Percentiles rank a stretch among this genome's conserved stretches.
These are phyloP conservation scores for Chalaropsis thielavioides DNA, from an alignment of 2,329 filamentous ascomycete species.

Conservation along the genomic window DNA sequence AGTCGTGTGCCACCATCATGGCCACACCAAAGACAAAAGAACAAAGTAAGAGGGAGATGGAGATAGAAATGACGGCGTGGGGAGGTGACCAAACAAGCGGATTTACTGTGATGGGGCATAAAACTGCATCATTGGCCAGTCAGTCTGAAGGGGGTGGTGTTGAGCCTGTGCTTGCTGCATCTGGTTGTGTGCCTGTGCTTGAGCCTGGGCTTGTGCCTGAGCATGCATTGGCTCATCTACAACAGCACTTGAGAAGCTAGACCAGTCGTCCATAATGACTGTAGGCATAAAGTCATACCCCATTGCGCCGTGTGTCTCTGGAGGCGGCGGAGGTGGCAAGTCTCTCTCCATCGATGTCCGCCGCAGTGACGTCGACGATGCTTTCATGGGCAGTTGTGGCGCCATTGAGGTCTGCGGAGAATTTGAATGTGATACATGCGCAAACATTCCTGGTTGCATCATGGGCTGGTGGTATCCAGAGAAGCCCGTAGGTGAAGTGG, in stretches of 20 bases:
- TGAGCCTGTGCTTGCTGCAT: conserved; percentile 12
- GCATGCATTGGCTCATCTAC: conserved; percentile 22
- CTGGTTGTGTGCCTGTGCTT: conserved; percentile 9
- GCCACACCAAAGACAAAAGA: background rate
- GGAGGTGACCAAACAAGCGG: background rate
- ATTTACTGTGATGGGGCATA: conserved; percentile 8
- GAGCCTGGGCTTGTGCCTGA: conserved; percentile 2
- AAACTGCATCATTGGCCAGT: conserved; percentile 22
- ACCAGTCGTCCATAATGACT: conserved; percentile 31
- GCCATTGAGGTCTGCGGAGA: conserved; percentile 14
- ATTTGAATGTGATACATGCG: conserved; percentile 10
- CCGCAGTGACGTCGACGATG: conserved; percentile 20
- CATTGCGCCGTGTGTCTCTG: conserved; percentile 24
- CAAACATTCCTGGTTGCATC: conserved; percentile 20
- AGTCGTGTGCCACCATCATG: background rate
- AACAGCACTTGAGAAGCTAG: conserved; percentile 26
- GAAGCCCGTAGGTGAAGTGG: conserved; percentile 21
- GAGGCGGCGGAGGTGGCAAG: conserved; percentile 24
- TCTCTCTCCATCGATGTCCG: conserved; percentile 24
- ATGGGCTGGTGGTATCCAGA: conserved; percentile 24
- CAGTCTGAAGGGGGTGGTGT: conserved; percentile 19
- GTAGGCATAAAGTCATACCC: conserved; percentile 31
- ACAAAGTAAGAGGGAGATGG: background rate
- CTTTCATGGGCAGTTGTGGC: conserved; percentile 24
- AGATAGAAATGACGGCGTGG: background rate